These are phyloP conservation scores for Mediolabrus comicus DNA, from an alignment of 108 stramenopile species.

Conservation along the genomic window DNA sequence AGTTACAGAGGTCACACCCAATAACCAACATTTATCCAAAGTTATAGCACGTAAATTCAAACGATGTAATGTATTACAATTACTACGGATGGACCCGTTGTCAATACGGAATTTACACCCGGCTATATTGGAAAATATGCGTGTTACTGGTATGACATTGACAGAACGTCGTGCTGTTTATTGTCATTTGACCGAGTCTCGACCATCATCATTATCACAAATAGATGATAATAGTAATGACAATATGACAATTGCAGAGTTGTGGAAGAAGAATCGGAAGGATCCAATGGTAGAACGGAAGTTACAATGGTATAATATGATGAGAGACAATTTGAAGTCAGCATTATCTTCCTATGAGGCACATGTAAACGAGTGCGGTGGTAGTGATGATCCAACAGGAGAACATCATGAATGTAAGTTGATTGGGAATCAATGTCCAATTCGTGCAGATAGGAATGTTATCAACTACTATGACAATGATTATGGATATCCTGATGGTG, in stretches of 20 bases:
- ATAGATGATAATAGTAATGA: too few relatives aligned
- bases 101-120: slow-evolving; percentile 62
- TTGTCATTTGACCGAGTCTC: slow-evolving; percentile 42
- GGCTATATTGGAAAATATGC: slow-evolving; percentile 60
- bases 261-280: slow-evolving; percentile 46
- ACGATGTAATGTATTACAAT: slow-evolving; percentile 57
- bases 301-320: slow-evolving; percentile 63
- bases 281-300: slow-evolving; percentile 65
- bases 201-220: too few relatives aligned
- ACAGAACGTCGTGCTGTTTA: slow-evolving; percentile 63
- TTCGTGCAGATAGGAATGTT: too few relatives aligned
- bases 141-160: slow-evolving; percentile 61
- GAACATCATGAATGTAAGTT: slow-evolving; percentile 57
- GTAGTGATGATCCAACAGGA: too few relatives aligned
- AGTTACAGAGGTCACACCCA: slow-evolving; percentile 43
- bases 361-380: slow-evolving; percentile 58
- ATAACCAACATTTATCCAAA: slow-evolving; percentile 53
- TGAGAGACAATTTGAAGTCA: slow-evolving; percentile 66
- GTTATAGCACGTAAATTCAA: slow-evolving; percentile 63
- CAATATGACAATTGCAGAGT: too few relatives aligned
- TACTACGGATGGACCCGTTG: slow-evolving; percentile 52
- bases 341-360: slow-evolving; percentile 47
- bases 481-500: too few relatives aligned
- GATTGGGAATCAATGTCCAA: slow-evolving; percentile 67
- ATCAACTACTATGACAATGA: too few relatives aligned